A percentile compares a stretch with the other conserved stretches of the same genome.
phyloP scores from a whole-genome alignment of 352 stramenopile genomes.

The Phytopythium ostracodes region DNA sequence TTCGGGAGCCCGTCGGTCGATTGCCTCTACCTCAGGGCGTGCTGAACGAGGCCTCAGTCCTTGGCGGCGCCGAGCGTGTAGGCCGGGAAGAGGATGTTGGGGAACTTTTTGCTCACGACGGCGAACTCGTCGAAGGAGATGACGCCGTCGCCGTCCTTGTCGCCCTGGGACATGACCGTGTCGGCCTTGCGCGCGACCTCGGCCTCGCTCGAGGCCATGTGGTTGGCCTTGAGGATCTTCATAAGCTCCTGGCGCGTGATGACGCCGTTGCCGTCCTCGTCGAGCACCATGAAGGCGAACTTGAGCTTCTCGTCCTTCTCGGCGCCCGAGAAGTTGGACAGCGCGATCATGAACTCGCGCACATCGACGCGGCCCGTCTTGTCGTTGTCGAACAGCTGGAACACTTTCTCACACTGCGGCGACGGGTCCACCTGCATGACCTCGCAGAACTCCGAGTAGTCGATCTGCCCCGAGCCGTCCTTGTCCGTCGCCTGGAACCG shows the following conservation, averaged over 20 bases:
- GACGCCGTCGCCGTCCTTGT: slow-evolving; percentile 95
- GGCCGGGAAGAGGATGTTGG: slow-evolving; percentile 93
- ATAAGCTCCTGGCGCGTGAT: slow-evolving; percentile 94
- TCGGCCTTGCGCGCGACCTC: slow-evolving; percentile 95
- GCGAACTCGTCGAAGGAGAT: slow-evolving; percentile 98
- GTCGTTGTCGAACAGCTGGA: slow-evolving; percentile 94
- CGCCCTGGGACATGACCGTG: slow-evolving; percentile 96
- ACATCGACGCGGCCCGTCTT: slow-evolving; percentile 91
- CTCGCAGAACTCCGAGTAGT: slow-evolving; percentile 97
- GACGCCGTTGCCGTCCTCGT: slow-evolving; percentile 93
- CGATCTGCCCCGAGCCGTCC: slow-evolving; percentile 92
- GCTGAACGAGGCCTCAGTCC: slow-evolving; percentile 20
- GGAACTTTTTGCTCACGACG: slow-evolving; percentile 95
- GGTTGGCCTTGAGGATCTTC: slow-evolving; percentile 95
- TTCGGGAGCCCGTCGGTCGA: too few relatives aligned
- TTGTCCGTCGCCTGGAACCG: slow-evolving; percentile 94
- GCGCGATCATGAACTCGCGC: slow-evolving; percentile 93
- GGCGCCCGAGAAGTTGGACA: slow-evolving; percentile 92
- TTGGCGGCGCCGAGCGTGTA: slow-evolving; percentile 70
- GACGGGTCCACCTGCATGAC: slow-evolving; percentile 92
- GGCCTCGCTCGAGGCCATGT: slow-evolving; percentile 90
- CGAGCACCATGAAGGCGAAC: slow-evolving; percentile 95
- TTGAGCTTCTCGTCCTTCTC: slow-evolving; percentile 97
- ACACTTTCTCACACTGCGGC: slow-evolving; percentile 90
- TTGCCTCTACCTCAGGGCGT: too few relatives aligned